Percentiles rank a stretch among this genome's conserved stretches.
Conservation (phyloP, 306 rosid genomes). For the Adenanthera pavonina region DNA sequence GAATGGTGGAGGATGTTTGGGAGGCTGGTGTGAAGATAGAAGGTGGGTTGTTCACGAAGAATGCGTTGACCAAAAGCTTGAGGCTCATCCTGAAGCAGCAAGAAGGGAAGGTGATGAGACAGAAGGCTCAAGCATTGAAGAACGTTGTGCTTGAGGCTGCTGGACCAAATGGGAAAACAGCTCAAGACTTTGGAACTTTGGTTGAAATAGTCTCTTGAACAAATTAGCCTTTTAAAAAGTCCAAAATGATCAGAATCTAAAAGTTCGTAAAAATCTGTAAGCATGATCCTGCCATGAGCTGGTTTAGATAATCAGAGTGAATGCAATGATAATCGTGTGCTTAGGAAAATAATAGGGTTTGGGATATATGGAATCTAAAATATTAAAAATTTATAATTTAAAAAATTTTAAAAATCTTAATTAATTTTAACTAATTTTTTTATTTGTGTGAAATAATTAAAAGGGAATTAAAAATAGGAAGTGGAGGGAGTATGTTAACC, state of each 20-base stretch:
- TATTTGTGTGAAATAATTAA: no score
- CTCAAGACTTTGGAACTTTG: constrained; percentile 36
- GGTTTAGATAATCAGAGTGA: no score
- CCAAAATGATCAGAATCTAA: no score
- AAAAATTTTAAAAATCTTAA: no score
- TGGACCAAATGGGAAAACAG: constrained; percentile 40
- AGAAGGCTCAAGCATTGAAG: constrained; percentile 35
- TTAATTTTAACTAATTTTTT: no score
- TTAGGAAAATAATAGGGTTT: no score
- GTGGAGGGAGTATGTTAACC: no score
- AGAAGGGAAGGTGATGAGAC: constrained; percentile 49
- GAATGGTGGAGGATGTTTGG: constrained; percentile 3
- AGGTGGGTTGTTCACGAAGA: constrained; percentile 52
- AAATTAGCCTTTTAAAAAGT: neutral
- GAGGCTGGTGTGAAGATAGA: constrained; percentile 37
- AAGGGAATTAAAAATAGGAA: no score
- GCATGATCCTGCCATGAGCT: no score
- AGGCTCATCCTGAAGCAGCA: constrained; percentile 42
- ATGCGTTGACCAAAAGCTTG: constrained; percentile 43
- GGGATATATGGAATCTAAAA: no score
- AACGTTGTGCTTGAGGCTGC: constrained; percentile 35
- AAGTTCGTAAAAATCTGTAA: no score
- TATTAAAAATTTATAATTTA: neutral
- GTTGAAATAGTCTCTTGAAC: constrained; percentile 23
- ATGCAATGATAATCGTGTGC: no score